Evolutionary conservation across 2,329 filamentous ascomycete species (phyloP).

Genomic region (Helotiales sp.): DNA sequence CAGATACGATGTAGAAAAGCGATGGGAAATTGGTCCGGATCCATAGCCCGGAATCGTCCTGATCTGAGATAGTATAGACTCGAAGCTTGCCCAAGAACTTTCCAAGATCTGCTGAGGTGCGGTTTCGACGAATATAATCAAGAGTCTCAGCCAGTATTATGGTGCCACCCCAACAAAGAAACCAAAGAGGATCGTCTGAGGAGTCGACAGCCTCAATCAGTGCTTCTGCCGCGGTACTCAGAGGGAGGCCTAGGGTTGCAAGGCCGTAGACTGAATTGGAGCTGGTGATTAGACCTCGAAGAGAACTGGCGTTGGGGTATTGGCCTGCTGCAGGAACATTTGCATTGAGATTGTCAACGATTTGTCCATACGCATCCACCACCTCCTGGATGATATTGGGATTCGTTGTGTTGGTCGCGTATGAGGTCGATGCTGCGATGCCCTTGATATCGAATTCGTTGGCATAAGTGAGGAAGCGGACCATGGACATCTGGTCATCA

Average conservation of each 20-base stretch:
- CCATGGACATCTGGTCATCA: slow-evolving; percentile 46
- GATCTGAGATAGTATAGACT: slow-evolving; percentile 58
- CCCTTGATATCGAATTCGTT: slow-evolving; percentile 49
- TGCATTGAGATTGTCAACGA: slow-evolving; percentile 47
- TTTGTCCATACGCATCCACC: slow-evolving; percentile 44
- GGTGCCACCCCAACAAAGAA: slow-evolving; percentile 53
- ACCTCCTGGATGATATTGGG: slow-evolving; percentile 44
- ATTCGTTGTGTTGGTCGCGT: slow-evolving; percentile 43
- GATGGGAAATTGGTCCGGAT: slow-evolving; percentile 54
- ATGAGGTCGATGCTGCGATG: slow-evolving; percentile 47
- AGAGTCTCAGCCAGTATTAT: slow-evolving; percentile 53
- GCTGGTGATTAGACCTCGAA: slow-evolving; percentile 38
- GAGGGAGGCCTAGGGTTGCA: slow-evolving; percentile 7
- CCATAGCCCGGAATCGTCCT: slow-evolving; percentile 58
- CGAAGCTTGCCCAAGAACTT: slow-evolving; percentile 44
- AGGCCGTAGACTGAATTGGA: slow-evolving; percentile 35
- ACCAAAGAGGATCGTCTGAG: slow-evolving; percentile 46
- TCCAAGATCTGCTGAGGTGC: slow-evolving; percentile 35
- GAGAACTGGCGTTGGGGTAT: slow-evolving; percentile 42
- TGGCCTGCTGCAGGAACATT: slow-evolving; percentile 46
- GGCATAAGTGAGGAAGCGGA: slow-evolving; percentile 45
- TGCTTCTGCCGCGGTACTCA: slow-evolving; percentile 41
- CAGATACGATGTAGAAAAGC: slow-evolving; percentile 54
- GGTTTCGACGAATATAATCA: slow-evolving; percentile 38
- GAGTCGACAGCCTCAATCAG: slow-evolving; percentile 44